These are phyloP conservation scores for Butyriboletus loyo DNA, from an alignment of 768 basidiomycete species.

Conservation along the genomic window DNA sequence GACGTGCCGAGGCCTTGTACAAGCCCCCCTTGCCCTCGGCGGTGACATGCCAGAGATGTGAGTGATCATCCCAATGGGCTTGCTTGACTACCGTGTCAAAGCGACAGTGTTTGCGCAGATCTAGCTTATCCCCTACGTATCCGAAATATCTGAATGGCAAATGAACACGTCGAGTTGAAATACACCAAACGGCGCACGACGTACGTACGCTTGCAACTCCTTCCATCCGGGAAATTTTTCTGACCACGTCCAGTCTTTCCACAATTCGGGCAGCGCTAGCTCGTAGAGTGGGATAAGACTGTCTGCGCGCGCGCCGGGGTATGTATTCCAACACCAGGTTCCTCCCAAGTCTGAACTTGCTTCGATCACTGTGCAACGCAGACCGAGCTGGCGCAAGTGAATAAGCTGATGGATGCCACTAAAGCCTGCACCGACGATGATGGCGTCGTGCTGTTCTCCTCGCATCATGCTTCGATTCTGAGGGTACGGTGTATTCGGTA, in stretches of 20 bases:
- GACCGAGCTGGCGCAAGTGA: slow-evolving; percentile 3
- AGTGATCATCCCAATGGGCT: slow-evolving; percentile 13
- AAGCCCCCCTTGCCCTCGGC: slow-evolving; percentile 1
- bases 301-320: slow-evolving; percentile 15
- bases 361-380: slow-evolving; percentile 11
- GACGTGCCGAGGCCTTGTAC: slow-evolving; percentile 1
- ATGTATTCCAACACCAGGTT: slow-evolving; percentile 15
- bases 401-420: slow-evolving; percentile 13
- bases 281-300: slow-evolving; percentile 8
- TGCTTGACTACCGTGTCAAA: slow-evolving; percentile 12
- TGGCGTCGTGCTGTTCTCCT: slow-evolving; percentile 9
- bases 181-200: too few relatives aligned
- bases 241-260: slow-evolving; percentile 15
- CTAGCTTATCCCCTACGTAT: slow-evolving; percentile 9
- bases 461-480: neutral
- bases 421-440: slow-evolving; percentile 19
- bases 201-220: slow-evolving; percentile 11
- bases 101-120: slow-evolving; percentile 9
- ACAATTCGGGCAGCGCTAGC: slow-evolving; percentile 5
- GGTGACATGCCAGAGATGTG: slow-evolving; percentile 10
- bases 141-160: neutral
- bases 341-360: slow-evolving; percentile 15
- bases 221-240: slow-evolving; percentile 8
- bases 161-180: neutral
- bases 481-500: neutral